Conservation (phyloP, 164 flowering plant species). For the Sedum album region DNA sequence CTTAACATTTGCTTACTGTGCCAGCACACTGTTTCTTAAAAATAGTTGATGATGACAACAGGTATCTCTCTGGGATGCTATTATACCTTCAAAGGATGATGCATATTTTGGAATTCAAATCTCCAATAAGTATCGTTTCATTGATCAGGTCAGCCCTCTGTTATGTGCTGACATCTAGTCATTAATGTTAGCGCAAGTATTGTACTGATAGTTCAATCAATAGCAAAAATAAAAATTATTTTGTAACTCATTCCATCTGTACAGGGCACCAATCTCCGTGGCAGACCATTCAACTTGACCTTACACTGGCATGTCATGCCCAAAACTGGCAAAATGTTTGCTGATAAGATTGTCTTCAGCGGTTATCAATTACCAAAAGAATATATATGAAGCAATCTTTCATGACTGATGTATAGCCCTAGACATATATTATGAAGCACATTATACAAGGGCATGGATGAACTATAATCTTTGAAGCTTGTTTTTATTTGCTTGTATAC, state of each 20-base stretch:
- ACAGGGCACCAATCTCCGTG: slow-evolving; percentile 76
- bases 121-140: slow-evolving; percentile 68
- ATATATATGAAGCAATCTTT: slow-evolving; percentile 39
- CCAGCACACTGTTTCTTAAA: background rate
- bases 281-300: slow-evolving; percentile 74
- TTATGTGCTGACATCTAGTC: background rate
- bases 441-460: background rate
- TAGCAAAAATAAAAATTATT: background rate
- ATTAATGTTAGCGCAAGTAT: background rate
- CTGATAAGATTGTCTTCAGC: slow-evolving; percentile 65
- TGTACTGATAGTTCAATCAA: background rate
- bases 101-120: slow-evolving; percentile 63
- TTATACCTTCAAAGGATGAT: slow-evolving; percentile 72
- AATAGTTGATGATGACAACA: slow-evolving; percentile 11
- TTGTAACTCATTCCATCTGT: slow-evolving; percentile 6
- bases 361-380: slow-evolving; percentile 67
- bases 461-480: background rate
- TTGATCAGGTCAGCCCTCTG: slow-evolving; percentile 49
- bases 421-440: background rate
- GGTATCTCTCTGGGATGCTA: slow-evolving; percentile 82
- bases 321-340: slow-evolving; percentile 92
- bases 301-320: slow-evolving; percentile 99
- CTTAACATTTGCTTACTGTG: background rate
- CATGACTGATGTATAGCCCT: background rate
- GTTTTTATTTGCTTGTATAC: background rate